Percentiles rank a stretch among this genome's conserved stretches.
Conservation (phyloP, 2,329 filamentous ascomycete species). For the Epichloe elymi region DNA sequence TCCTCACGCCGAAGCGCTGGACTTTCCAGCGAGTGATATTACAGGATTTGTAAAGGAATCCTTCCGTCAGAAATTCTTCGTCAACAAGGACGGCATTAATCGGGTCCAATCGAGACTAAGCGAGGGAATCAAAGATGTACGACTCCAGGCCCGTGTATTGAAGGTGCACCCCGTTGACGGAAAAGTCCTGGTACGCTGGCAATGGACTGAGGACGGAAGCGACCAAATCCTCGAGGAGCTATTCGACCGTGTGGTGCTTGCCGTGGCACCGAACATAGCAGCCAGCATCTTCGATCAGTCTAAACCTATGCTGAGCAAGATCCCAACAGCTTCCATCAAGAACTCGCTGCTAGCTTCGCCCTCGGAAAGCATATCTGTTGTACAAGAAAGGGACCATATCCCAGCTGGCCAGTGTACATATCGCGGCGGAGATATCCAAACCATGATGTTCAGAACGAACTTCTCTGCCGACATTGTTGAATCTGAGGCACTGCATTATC, state of each 20-base stretch:
- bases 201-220: conserved; percentile 8
- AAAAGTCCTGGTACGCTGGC: conserved; percentile 23
- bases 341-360: conserved; percentile 27
- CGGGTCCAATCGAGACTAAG: conserved; percentile 34
- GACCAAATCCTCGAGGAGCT: conserved; percentile 14
- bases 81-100: conserved; percentile 34
- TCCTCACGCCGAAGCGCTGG: conserved; percentile 34
- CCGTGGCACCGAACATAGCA: conserved; percentile 40
- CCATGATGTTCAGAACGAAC: conserved; percentile 22
- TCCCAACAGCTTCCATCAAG: conserved; percentile 35
- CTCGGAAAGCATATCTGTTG: conserved; percentile 4
- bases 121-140: conserved; percentile 24
- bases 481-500: conserved; percentile 40
- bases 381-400: neutral
- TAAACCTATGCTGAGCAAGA: conserved; percentile 20
- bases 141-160: conserved; percentile 25
- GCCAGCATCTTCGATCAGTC: conserved; percentile 33
- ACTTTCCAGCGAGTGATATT: conserved; percentile 40
- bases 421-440: conserved; percentile 16
- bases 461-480: conserved; percentile 15
- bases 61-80: conserved; percentile 35
- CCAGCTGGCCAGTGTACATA: conserved; percentile 14
- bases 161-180: conserved; percentile 16
- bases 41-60: conserved; percentile 35
- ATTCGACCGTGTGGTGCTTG: conserved; percentile 40